Evolutionary conservation across 768 basidiomycete species (phyloP).

Genomic region (Leucosporidium yakuticum): DNA sequence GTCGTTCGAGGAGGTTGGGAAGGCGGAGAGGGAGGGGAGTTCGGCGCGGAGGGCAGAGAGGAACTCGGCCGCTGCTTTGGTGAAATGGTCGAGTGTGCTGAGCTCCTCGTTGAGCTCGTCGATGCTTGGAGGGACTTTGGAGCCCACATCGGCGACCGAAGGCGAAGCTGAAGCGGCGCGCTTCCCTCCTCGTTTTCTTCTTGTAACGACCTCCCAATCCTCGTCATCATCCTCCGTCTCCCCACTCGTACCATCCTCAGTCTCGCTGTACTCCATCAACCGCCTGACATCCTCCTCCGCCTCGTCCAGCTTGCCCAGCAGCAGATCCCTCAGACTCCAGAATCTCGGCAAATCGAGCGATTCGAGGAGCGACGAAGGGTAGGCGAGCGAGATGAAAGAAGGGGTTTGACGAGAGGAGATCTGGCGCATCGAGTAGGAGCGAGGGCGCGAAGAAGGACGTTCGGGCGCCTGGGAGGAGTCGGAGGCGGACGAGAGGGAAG

Average conservation of each 20-base stretch:
- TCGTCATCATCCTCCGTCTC: background rate
- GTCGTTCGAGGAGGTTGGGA: background rate
- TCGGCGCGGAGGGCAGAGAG: constrained; percentile 25
- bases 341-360: constrained; percentile 24
- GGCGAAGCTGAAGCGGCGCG: background rate
- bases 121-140: background rate
- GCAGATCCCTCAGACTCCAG: constrained; percentile 10
- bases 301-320: constrained; percentile 17
- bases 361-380: constrained; percentile 12
- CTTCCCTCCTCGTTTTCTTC: background rate
- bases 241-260: background rate
- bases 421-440: background rate
- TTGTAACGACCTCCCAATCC: background rate
- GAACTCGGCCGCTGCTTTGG: constrained; percentile 23
- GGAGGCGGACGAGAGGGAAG: background rate
- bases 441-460: background rate
- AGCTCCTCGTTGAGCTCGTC: constrained; percentile 7
- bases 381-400: background rate
- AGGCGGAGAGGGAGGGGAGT: constrained; percentile 19
- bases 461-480: background rate
- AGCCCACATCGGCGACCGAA: no score
- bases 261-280: constrained; percentile 6
- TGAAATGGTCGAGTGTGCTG: constrained; percentile 19
- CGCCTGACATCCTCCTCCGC: constrained; percentile 15
- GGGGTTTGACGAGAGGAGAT: background rate